Conservation (phyloP, 2,329 filamentous ascomycete species). For the Fusarium sp. region DNA sequence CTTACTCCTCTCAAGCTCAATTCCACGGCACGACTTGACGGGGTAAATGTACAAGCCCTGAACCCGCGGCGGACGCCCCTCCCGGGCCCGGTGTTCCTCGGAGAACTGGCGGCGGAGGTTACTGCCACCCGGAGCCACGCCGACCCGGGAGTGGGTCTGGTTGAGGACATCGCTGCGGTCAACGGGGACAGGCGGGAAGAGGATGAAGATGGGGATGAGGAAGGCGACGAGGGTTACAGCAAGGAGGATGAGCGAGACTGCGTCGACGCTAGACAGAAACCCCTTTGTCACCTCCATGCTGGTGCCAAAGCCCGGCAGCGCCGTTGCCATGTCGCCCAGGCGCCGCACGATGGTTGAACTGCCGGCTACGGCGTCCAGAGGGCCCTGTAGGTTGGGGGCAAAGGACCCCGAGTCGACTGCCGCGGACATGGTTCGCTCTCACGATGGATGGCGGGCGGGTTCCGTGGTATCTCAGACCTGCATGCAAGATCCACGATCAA, state of each 20-base stretch:
- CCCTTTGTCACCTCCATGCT: constrained; percentile 30
- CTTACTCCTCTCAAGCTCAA: constrained; percentile 75
- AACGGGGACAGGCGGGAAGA: constrained; percentile 66
- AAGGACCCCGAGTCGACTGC: constrained; percentile 23
- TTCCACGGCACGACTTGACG: constrained; percentile 82
- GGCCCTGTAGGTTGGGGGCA: constrained; percentile 25
- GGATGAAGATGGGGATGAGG: constrained; percentile 63
- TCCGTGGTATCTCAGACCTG: constrained; percentile 17
- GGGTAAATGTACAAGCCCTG: constrained; percentile 84
- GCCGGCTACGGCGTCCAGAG: constrained; percentile 28
- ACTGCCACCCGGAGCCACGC: constrained; percentile 53
- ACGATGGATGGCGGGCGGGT: not conserved
- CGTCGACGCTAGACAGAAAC: constrained; percentile 44
- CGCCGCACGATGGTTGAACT: constrained; percentile 29
- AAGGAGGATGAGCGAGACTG: constrained; percentile 53
- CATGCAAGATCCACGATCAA: not conserved
- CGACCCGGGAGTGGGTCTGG: constrained; percentile 65
- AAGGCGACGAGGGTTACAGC: constrained; percentile 61
- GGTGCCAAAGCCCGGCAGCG: constrained; percentile 28
- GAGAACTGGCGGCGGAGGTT: constrained; percentile 49
- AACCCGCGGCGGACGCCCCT: constrained; percentile 45
- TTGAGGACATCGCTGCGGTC: constrained; percentile 64
- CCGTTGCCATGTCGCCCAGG: constrained; percentile 36
- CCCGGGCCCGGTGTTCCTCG: constrained; percentile 33
- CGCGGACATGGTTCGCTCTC: constrained; percentile 22